These are phyloP conservation scores for Penicillium occitanis DNA, from an alignment of 2,329 filamentous ascomycete genomes.

Conservation along the genomic window DNA sequence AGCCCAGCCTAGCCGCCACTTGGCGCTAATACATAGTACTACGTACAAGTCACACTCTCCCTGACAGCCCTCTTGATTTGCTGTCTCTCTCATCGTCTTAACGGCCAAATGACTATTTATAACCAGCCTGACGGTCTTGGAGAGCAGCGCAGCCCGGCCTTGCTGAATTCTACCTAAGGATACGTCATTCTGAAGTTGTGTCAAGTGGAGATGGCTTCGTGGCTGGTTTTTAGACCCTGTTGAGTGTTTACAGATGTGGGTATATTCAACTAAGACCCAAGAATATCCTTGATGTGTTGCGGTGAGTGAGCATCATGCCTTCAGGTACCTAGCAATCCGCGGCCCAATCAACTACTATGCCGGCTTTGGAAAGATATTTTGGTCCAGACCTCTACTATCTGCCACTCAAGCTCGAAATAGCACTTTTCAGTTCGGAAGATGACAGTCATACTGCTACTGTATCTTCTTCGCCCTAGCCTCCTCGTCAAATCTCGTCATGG, in stretches of 20 bases:
- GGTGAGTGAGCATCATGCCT: background rate
- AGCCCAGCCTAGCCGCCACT: background rate
- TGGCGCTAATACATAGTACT: no score
- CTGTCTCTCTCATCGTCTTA: background rate
- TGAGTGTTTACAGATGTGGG: background rate
- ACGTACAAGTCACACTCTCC: no score
- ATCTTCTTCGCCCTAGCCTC: slow-evolving; percentile 4
- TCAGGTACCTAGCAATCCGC: background rate
- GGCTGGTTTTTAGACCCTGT: background rate
- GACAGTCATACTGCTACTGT: background rate
- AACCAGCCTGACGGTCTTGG: background rate
- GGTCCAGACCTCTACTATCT: background rate
- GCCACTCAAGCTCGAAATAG: background rate
- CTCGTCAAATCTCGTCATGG: slow-evolving; percentile 5
- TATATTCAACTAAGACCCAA: background rate
- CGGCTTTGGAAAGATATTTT: background rate
- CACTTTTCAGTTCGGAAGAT: background rate
- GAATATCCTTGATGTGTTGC: background rate
- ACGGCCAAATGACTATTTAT: background rate
- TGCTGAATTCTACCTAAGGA: background rate
- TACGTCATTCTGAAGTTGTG: background rate
- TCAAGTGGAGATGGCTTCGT: slow-evolving; percentile 1
- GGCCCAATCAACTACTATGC: background rate
- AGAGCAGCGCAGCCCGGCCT: background rate
- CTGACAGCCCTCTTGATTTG: background rate